Evolutionary conservation across 805 yeast genomes (phyloP).

Genomic region (Kregervanrija delftensis): DNA sequence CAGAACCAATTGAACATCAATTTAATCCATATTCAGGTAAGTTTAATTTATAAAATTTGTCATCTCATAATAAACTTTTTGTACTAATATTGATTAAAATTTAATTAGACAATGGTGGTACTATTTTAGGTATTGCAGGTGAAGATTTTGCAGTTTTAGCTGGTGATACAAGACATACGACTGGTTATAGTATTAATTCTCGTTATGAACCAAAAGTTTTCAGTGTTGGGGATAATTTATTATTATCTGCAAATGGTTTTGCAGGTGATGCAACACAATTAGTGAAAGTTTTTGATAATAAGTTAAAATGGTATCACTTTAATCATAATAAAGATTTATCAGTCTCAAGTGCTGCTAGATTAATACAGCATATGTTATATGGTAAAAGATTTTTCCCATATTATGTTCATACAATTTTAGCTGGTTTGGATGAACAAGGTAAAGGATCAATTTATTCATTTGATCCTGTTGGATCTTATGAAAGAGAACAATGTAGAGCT

Average conservation of each 20-base stretch:
- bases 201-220: slow-evolving; percentile 88
- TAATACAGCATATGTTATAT: slow-evolving; percentile 82
- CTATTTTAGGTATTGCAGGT: slow-evolving; percentile 95
- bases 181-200: slow-evolving; percentile 89
- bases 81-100: not conserved
- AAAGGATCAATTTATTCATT: slow-evolving; percentile 93
- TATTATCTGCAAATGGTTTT: slow-evolving; percentile 92
- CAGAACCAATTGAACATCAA: slow-evolving; percentile 77
- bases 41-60: slow-evolving; percentile 7
- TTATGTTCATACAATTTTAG: slow-evolving; percentile 90
- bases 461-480: slow-evolving; percentile 97
- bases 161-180: slow-evolving; percentile 96
- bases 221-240: slow-evolving; percentile 79
- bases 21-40: slow-evolving; percentile 76
- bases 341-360: slow-evolving; percentile 76
- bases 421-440: slow-evolving; percentile 88
- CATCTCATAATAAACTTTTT: not conserved
- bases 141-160: slow-evolving; percentile 95
- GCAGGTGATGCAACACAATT: slow-evolving; percentile 91
- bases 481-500: slow-evolving; percentile 94
- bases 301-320: slow-evolving; percentile 88
- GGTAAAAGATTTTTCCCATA: slow-evolving; percentile 95
- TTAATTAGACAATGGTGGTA: slow-evolving; percentile 82
- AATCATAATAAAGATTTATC: slow-evolving; percentile 70
- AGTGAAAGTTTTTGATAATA: slow-evolving; percentile 62